Base-by-base conservation (phyloP, 2,329 filamentous ascomycete species). In the Clonostachys sp. region DNA sequence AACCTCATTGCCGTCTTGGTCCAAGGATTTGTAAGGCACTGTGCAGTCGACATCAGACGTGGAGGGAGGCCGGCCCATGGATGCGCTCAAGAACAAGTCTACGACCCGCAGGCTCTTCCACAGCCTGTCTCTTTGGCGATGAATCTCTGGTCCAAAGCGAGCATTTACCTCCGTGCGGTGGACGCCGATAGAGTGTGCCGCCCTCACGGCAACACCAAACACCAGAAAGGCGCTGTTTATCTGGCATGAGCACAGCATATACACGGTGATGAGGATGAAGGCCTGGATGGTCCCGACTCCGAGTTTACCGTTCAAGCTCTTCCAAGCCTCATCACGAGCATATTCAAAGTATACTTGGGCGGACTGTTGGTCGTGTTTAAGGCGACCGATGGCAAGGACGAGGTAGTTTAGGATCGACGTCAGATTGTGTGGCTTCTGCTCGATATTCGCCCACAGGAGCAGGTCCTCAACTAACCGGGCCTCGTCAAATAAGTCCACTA, bases 11-110 rank as follows among this genome's bases (percentile, higher is more conserved):
- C 60, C 59, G 7, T 64, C 57, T 8, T 62, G 60, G 4, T 64
- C 65, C 0, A 60, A 45, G 3, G 53, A 59, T 13, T 67, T 61
- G 51, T 76, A 80, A 0, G 73, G 61, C 0, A 80, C 75, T 0
- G 74, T 80, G 57, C 76, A 79, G 50, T 80, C 77, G 2, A 77
- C 65, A 41, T 79, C 76, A 0, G 75, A 78, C 1, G 74, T 75
- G 0, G 74, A 72, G 0, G 77, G 77, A 0, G 77, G 77, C 1
- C 77, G 65, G 4, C 77, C 77, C 74, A 79, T 78, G 2, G 73
- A 77, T 4, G 70, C 72, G 53, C 73, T 77, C 0, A 80, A 62
- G 48, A 75, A 78, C 1, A 80, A 57, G 49, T 80, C 77, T 7
- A 80, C 61, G 0, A 77, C 63, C 2, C 77, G 66, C 5, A 80